These are phyloP conservation scores for Ilex paraguariensis DNA, from an alignment of 305 asterid genomes.

Conservation along the genomic window DNA sequence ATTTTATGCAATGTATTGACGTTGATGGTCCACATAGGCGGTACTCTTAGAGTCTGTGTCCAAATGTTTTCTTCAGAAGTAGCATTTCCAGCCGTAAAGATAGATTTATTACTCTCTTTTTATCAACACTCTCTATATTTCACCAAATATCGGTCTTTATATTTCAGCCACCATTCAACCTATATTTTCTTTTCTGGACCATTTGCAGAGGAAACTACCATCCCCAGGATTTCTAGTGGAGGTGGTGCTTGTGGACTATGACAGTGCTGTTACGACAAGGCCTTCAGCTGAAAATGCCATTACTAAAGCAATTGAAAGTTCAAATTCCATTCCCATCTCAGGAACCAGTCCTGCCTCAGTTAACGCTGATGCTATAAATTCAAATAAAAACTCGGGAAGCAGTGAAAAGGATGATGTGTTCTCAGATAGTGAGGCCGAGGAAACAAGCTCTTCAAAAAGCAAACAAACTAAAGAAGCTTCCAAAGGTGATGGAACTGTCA, in stretches of 20 bases:
- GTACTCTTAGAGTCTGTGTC: too few species aligned
- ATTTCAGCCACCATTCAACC: too few species aligned
- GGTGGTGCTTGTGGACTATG: constrained; percentile 78
- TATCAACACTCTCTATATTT: too few species aligned
- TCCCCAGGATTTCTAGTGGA: constrained; percentile 97
- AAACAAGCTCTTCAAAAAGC: constrained; percentile 33
- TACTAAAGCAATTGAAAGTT: constrained; percentile 25
- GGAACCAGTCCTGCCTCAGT: constrained; percentile 29
- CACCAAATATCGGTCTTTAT: too few species aligned
- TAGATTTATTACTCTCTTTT: too few species aligned
- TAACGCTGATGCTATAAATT: constrained; percentile 28
- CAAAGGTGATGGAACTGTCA: constrained; percentile 16
- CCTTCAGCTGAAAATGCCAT: constrained; percentile 41
- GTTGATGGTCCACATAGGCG: too few species aligned
- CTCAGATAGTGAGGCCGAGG: constrained; percentile 62
- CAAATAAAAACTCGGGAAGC: constrained; percentile 27
- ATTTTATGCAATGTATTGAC: too few species aligned
- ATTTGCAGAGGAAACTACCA: constrained; percentile 86
- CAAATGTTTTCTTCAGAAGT: too few species aligned
- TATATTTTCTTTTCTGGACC: not conserved
- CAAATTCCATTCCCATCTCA: constrained; percentile 30
- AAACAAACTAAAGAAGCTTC: constrained; percentile 30
- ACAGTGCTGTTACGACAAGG: constrained; percentile 33
- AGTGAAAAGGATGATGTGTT: constrained; percentile 59
- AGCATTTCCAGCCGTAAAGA: too few species aligned